phyloP scores from a whole-genome alignment of 2,329 filamentous ascomycete species.

The Talaromyces amestolkiae region DNA sequence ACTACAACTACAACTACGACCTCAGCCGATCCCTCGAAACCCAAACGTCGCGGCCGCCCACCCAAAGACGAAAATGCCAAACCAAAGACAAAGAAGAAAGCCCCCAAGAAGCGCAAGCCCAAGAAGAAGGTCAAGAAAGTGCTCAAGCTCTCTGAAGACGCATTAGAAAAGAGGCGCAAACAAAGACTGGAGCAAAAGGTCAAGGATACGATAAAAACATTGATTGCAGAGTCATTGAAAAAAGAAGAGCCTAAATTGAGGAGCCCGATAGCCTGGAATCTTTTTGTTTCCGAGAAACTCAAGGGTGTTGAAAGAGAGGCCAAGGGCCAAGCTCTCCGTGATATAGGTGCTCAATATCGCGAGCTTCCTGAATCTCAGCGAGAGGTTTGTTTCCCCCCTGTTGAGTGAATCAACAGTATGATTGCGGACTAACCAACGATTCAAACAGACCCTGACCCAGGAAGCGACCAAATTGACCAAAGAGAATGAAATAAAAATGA shows the following conservation, averaged over 20 bases:
- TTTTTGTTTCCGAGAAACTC: slow-evolving; percentile 25
- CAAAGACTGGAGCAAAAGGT: slow-evolving; percentile 21
- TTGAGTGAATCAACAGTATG: neutral
- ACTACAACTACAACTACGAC: slow-evolving; percentile 23
- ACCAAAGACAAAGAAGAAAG: slow-evolving; percentile 29
- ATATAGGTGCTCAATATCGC: slow-evolving; percentile 21
- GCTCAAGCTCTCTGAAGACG: slow-evolving; percentile 29
- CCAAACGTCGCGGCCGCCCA: slow-evolving; percentile 28
- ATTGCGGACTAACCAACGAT: neutral
- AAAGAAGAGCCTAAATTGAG: slow-evolving; percentile 32
- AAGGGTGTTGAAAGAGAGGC: slow-evolving; percentile 21
- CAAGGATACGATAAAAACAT: slow-evolving; percentile 31
- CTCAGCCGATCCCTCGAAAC: slow-evolving; percentile 27
- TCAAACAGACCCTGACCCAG: slow-evolving; percentile 51
- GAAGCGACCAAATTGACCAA: slow-evolving; percentile 50
- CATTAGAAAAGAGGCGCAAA: slow-evolving; percentile 27
- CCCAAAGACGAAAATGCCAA: slow-evolving; percentile 22
- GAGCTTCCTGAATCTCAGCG: slow-evolving; percentile 20
- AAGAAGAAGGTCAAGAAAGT: slow-evolving; percentile 28
- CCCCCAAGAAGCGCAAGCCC: slow-evolving; percentile 22
- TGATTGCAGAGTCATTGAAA: slow-evolving; percentile 35
- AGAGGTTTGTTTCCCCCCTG: slow-evolving; percentile 15
- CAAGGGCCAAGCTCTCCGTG: slow-evolving; percentile 23
- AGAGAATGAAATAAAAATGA: slow-evolving; percentile 45
- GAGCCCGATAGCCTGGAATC: slow-evolving; percentile 28